phyloP scores from a whole-genome alignment of 2,329 filamentous ascomycete species.

The Fusarium sacchari region DNA sequence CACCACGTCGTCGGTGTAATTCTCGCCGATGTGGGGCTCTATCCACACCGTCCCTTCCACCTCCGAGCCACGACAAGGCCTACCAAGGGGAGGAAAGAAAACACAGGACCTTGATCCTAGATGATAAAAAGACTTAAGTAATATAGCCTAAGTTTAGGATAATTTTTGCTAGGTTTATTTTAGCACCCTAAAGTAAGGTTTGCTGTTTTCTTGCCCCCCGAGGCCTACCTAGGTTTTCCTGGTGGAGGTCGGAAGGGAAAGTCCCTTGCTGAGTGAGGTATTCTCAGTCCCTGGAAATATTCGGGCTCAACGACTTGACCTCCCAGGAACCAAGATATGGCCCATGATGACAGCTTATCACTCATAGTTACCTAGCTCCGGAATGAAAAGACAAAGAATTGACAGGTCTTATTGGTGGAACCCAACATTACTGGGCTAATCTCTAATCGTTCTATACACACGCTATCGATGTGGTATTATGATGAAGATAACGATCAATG shows the following conservation, averaged over 20 bases:
- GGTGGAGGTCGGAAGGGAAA: slow-evolving; percentile 5
- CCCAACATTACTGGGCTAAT: slow-evolving; percentile 16
- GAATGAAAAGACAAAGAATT: background rate
- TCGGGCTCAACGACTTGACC: slow-evolving; percentile 24
- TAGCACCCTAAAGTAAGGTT: too few relatives aligned
- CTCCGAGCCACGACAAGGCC: slow-evolving; percentile 41
- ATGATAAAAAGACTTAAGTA: too few relatives aligned
- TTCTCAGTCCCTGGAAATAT: slow-evolving; percentile 3
- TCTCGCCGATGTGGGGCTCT: slow-evolving; percentile 28
- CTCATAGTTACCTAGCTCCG: background rate
- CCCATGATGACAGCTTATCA: background rate
- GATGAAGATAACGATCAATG: slow-evolving; percentile 32
- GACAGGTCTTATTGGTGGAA: slow-evolving; percentile 16
- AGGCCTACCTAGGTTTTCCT: slow-evolving; percentile 27
- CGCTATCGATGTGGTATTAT: slow-evolving; percentile 36
- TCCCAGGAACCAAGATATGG: background rate
- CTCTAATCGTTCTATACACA: slow-evolving; percentile 39
- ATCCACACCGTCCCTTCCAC: slow-evolving; percentile 40
- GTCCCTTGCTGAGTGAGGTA: background rate
- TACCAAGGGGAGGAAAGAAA: too few relatives aligned
- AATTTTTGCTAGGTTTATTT: too few relatives aligned
- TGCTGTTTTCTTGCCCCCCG: too few relatives aligned
- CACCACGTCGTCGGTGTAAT: slow-evolving; percentile 27
- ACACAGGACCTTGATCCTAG: too few relatives aligned
- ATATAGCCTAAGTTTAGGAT: too few relatives aligned